These are phyloP conservation scores for Penicillium cinerascens DNA, from an alignment of 495 filamentous ascomycete genomes.

Conservation along the genomic window DNA sequence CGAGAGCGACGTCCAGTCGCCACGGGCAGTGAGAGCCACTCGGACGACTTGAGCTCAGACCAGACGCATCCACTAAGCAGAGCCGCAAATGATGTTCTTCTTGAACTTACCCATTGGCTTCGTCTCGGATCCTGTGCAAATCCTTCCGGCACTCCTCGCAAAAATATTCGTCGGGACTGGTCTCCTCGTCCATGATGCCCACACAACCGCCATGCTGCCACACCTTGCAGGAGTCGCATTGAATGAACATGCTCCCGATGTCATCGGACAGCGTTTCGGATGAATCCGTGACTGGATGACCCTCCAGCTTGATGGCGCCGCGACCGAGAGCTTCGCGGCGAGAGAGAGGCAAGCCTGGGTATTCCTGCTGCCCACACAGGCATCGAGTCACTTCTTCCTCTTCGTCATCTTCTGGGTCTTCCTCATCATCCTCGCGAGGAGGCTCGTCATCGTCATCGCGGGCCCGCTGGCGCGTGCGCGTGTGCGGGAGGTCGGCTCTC, in stretches of 20 bases:
- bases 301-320: constrained; percentile 57
- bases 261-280: constrained; percentile 68
- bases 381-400: constrained; percentile 94
- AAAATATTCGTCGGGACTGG: constrained; percentile 94
- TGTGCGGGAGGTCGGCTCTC: constrained; percentile 63
- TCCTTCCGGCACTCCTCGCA: constrained; percentile 93
- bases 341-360: constrained; percentile 78
- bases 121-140: constrained; percentile 75
- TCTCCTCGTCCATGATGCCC: constrained; percentile 88
- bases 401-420: constrained; percentile 63
- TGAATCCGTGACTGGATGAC: constrained; percentile 28
- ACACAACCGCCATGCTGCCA: constrained; percentile 99
- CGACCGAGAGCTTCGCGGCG: constrained; percentile 55
- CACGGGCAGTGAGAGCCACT: not conserved
- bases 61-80: constrained; percentile 1
- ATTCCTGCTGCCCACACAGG: constrained; percentile 90
- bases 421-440: constrained; percentile 54
- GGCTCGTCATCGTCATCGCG: constrained; percentile 58
- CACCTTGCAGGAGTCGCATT: constrained; percentile 96
- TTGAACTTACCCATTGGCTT: constrained; percentile 78
- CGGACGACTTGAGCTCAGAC: not conserved
- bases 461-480: constrained; percentile 67
- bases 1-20: constrained; percentile 2
- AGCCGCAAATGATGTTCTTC: constrained; percentile 15
- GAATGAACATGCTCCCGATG: constrained; percentile 90